Base-by-base conservation (phyloP, 225 moss, liverwort and hornwort species). In the Pleurozium schreberi region DNA sequence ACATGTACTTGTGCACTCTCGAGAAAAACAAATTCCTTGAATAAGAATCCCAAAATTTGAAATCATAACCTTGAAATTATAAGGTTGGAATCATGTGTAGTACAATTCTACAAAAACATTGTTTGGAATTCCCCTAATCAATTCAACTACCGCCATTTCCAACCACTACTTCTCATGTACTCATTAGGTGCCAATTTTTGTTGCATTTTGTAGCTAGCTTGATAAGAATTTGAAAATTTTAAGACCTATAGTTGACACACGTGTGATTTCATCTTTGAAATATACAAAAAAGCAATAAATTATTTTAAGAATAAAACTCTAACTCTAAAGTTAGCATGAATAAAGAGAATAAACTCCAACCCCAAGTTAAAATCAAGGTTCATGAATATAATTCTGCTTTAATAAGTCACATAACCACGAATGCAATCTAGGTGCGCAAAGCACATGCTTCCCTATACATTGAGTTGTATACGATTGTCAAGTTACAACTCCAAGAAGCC, bases 51-150 rank as follows among this genome's bases (percentile, higher is more conserved):
- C 64, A 33, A 30, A 27, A 28, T 8, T 2, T 31, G 8, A 8
- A 31, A 63, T 63, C 8, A 6, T 16, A 64, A 64, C 17, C 64
- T 33, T 64, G 8, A 0, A 33, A 64, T 64, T 8, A 9, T 71
- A 27, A 71, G 1, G 17, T 42, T 26, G 3, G 10, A 43, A 43
- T 27, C 3, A 0, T 5, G 3, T 43, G 5, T 4, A 40, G 2
- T 2, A 25, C 8, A 2, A 69, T 40, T 14, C 42, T 42, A 70
- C 4, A 12, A 70, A 68, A 69, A 69, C 25, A 40, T 25, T 6
- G 0, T 14, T 0, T 4, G 0, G 12, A 22, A 69, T 0, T 40
- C 14, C 8, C 2, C 8, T 1, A 0, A 70, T 43, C 17, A 28
- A 28, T 73, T 28, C 22, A 43, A 28, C 40, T 17, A 73, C 9